These are phyloP conservation scores for Thuidium tamariscinum DNA, from an alignment of 225 moss, liverwort and hornwort genomes.

Conservation along the genomic window DNA sequence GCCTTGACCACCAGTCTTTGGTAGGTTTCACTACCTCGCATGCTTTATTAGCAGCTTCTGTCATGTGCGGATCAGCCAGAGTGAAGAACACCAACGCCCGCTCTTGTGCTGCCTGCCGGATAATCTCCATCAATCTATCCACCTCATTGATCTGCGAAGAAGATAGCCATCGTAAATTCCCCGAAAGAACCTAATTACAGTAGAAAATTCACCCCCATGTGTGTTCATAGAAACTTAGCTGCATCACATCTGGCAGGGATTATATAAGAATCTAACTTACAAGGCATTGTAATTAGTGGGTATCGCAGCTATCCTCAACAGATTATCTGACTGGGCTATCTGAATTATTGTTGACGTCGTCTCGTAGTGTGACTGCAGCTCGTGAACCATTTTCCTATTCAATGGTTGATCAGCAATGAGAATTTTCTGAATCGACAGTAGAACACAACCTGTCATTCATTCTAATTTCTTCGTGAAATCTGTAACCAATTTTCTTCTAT, in stretches of 20 bases:
- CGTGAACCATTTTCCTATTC: not conserved
- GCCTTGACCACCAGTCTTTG: not conserved
- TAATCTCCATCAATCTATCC: slow-evolving; percentile 74
- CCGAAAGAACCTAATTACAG: not conserved
- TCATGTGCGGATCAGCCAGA: slow-evolving; percentile 75
- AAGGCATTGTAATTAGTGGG: not conserved
- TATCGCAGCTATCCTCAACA: not conserved
- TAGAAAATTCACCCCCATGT: not conserved
- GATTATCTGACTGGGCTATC: not conserved
- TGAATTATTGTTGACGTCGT: not conserved
- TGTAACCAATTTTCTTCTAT: not conserved
- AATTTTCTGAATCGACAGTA: not conserved
- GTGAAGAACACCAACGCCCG: slow-evolving; percentile 77
- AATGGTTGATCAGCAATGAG: not conserved
- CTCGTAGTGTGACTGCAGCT: not conserved
- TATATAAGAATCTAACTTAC: not conserved
- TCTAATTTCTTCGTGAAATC: not conserved
- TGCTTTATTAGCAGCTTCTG: slow-evolving; percentile 67
- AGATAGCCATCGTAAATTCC: not conserved
- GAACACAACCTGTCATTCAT: not conserved
- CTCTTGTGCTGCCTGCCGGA: slow-evolving; percentile 71
- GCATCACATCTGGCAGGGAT: not conserved
- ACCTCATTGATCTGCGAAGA: slow-evolving; percentile 62
- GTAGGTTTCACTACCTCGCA: slow-evolving; percentile 33
- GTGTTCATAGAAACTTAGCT: not conserved